Evolutionary conservation across 1,139 yeast species (phyloP).

Genomic region (Saccharomycopsis hybrid): DNA sequence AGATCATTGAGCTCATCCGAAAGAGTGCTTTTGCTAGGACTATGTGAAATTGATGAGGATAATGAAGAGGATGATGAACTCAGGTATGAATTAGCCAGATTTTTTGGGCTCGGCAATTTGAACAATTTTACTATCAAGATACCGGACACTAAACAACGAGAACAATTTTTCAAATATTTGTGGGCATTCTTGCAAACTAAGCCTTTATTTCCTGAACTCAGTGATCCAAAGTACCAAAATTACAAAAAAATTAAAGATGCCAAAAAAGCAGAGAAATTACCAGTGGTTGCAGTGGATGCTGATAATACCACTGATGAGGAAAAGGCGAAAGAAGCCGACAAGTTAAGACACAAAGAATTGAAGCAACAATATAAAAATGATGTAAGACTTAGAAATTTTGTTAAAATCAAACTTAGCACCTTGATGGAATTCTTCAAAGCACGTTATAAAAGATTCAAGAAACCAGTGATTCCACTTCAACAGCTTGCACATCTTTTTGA

Average conservation of each 20-base stretch:
- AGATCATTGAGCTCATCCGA: conserved; percentile 68
- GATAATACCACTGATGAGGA: background rate
- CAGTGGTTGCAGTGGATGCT: conserved; percentile 27
- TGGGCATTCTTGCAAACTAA: conserved; percentile 53
- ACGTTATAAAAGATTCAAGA: conserved; percentile 82
- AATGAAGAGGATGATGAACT: conserved; percentile 24
- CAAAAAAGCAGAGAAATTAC: conserved; percentile 43
- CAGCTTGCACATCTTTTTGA: conserved; percentile 73
- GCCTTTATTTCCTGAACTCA: conserved; percentile 40
- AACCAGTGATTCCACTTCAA: conserved; percentile 81
- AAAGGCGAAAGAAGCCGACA: conserved; percentile 29
- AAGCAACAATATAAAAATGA: conserved; percentile 34
- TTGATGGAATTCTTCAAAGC: conserved; percentile 84
- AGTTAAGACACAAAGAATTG: conserved; percentile 26
- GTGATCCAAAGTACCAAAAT: conserved; percentile 16
- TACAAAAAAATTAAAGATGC: conserved; percentile 41
- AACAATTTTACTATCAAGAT: conserved; percentile 21
- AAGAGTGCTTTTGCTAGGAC: conserved; percentile 68
- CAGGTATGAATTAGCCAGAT: conserved; percentile 31
- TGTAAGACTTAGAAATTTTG: conserved; percentile 71
- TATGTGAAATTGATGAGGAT: conserved; percentile 47
- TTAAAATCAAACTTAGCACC: conserved; percentile 80
- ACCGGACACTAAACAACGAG: conserved; percentile 40
- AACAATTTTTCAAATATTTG: conserved; percentile 49
- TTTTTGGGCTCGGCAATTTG: conserved; percentile 45